Evolutionary conservation across 169 alveolate genomes (phyloP).

Genomic region (Theileria orientalis): DNA sequence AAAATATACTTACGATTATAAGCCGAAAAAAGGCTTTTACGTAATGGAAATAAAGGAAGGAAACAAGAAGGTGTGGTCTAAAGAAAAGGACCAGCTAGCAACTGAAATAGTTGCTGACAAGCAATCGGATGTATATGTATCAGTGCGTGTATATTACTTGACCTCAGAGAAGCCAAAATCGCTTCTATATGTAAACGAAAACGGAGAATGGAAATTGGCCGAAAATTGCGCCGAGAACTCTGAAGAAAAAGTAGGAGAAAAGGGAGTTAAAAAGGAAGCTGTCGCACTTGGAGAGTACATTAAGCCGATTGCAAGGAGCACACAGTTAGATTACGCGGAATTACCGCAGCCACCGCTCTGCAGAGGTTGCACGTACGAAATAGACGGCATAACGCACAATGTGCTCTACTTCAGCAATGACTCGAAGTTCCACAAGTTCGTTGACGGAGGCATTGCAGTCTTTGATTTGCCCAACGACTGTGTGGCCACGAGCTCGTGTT

Average conservation of each 20-base stretch:
- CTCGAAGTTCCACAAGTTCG: neutral
- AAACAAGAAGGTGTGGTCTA: neutral
- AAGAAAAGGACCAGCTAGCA: neutral
- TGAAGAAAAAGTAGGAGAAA: no score
- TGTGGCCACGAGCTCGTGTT: neutral
- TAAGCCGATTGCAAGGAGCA: neutral
- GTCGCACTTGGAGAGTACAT: neutral
- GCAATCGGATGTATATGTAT: neutral
- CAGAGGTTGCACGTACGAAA: neutral
- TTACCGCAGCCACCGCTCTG: slow-evolving; percentile 1
- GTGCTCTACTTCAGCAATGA: neutral
- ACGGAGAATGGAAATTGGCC: neutral
- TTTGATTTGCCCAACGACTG: neutral
- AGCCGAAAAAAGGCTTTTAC: neutral
- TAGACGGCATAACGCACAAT: neutral
- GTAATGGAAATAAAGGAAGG: neutral
- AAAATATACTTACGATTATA: neutral
- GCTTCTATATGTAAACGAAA: neutral
- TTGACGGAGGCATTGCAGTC: neutral
- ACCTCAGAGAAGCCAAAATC: neutral
- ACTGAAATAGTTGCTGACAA: neutral
- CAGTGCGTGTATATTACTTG: neutral
- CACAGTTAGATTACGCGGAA: neutral
- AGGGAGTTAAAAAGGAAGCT: no score
- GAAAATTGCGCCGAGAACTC: neutral